Base-by-base conservation (phyloP, 495 filamentous ascomycete species). In the Durotheca rogersii region DNA sequence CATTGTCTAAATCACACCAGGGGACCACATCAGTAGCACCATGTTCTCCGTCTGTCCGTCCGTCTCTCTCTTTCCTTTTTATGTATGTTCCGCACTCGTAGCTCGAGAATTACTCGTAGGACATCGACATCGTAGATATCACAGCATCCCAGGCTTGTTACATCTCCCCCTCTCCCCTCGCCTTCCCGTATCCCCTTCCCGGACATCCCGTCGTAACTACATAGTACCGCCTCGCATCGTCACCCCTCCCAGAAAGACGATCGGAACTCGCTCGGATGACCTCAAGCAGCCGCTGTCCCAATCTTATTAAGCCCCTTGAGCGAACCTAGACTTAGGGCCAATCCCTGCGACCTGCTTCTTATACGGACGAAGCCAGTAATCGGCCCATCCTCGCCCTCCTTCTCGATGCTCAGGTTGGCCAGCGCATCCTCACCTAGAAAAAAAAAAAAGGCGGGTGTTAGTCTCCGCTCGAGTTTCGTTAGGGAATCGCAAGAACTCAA, bases 291-390 rank as follows among this genome's bases (percentile, higher is more conserved):
- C 27, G 73, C 50, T 0, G 56, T 72, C 30, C 82, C 82, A 53
- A 85, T 84, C 73, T 90, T 91, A 70, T 92, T 93, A 55, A 99
- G 74, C 3, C 94, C 94, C 73, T 99, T 99, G 61, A 99, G 77
- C 31, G 88, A 92, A 12, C 94, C 94, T 47, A 99, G 74, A 68
- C 91, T 96, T 51, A 99, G 74, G 2, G 94, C 94, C 47, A 99
- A 77, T 39, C 93, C 94, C 74, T 99, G 94, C 4, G 90, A 95
- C 60, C 94, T 87, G 77, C 90, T 96, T 71, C 94, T 84, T 78
- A 99, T 99, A 60, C 94, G 87, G 42, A 99, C 89, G 67, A 99
- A 99, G n/a, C 94, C 94, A 19, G 93, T 97, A 52, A 99, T 87
- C 4, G 90, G 90, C 19, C 94, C 93, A 64, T 95, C 85, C 7